These are phyloP conservation scores for Allomyces macrogynus DNA, from an alignment of 192 early-diverging fungal species.

Conservation along the genomic window DNA sequence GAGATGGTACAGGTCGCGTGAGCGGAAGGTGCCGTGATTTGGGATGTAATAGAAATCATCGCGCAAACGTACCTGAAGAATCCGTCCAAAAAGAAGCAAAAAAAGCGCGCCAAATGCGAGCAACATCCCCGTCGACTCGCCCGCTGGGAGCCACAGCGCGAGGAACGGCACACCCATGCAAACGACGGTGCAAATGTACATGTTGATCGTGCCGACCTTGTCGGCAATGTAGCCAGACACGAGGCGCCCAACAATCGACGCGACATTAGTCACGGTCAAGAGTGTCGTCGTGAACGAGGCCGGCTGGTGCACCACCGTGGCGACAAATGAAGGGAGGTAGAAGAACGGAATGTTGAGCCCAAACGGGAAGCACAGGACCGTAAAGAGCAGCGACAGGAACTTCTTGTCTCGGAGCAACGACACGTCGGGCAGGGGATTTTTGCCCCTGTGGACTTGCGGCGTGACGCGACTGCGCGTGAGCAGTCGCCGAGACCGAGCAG, in stretches of 20 bases:
- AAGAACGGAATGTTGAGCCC: neutral
- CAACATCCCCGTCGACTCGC: neutral
- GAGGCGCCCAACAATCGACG: neutral
- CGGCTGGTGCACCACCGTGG: neutral
- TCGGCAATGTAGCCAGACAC: neutral
- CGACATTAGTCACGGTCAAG: neutral
- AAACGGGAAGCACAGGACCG: neutral
- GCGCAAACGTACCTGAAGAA: neutral
- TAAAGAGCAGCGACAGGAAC: neutral
- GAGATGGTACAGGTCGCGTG: too few relatives aligned
- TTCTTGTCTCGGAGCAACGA: neutral
- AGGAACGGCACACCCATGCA: neutral
- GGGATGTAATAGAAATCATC: too few relatives aligned
- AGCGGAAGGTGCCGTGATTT: too few relatives aligned
- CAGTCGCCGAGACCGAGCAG: neutral
- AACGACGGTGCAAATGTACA: neutral
- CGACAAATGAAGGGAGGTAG: neutral
- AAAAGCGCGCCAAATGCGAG: neutral
- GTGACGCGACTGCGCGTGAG: neutral
- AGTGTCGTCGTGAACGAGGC: neutral
- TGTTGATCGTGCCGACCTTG: neutral
- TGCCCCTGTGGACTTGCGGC: neutral
- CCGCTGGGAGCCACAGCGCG: neutral
- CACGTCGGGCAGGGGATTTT: neutral
- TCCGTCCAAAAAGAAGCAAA: neutral